Evolutionary conservation across 805 yeast genomes (phyloP), one percentile per base, ranked within the genome.

Genomic region (Pichia exigua): DNA sequence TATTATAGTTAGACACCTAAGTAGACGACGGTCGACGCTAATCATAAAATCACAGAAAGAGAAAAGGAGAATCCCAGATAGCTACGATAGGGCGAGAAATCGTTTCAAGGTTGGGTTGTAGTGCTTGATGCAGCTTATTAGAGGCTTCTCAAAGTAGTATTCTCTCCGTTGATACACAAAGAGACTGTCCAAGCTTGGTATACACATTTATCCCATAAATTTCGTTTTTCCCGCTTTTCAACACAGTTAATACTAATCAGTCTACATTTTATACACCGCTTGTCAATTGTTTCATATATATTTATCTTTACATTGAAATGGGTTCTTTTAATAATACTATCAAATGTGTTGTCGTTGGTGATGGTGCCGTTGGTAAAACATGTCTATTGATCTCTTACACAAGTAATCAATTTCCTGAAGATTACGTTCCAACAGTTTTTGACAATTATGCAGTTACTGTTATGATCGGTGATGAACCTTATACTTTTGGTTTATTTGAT

Each of bases 301-400:
- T 42, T 5, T n/a, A 17, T 35, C 10, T 42, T 11, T n/a, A 22
- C 9, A 32, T 15, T n/a, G 8, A 38, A 24, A 54, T 53, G 56
- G 59, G 54, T 26, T 47, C 57, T n/a, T 54, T 53, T 24, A 54
- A 55, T 26, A 56, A 56, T 47, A 56, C 83, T 54, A 77, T 87
- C 69, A 92, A 92, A 73, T 94, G 98, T 78, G 98, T 94, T 59
- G 97, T 92, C 59, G 98, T 94, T 51, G 99, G 99, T 59, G 99
- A 94, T 73, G 99, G 99, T 87, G 98, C 98, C 61, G 98, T 94
- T 57, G 99, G 99, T 62, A 92, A 90, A 66, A 92, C 98, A 20
- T 92, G 98, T 74, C 81, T 94, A 57, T 78, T 94, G 61, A 92
- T 92, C 65, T 91, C 97, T 57, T 92, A 92, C 72, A 92, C 98